Evolutionary conservation across 2,329 filamentous ascomycete species (phyloP).

Genomic region (Fusarium armeniacum): DNA sequence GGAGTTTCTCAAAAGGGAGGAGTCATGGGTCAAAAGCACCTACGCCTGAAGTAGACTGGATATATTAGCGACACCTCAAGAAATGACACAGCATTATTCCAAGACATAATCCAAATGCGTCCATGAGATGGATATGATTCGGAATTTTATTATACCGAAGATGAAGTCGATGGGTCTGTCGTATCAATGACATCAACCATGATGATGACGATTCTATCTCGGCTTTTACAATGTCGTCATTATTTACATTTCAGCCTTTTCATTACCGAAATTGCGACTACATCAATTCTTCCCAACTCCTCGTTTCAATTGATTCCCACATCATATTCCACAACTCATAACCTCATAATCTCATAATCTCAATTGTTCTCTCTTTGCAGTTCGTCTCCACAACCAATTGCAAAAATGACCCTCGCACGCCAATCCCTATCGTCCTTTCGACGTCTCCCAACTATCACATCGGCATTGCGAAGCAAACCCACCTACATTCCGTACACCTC

Average conservation of each 20-base stretch:
- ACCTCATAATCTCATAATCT: not conserved
- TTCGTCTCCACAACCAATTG: rapidly evolving
- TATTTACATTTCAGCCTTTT: not conserved
- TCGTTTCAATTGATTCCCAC: not conserved
- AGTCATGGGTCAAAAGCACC: not conserved
- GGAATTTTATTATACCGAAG: slow-evolving; percentile 18
- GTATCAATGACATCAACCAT: slow-evolving; percentile 40
- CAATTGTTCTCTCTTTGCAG: not conserved
- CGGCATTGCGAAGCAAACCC: not conserved
- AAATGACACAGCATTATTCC: not conserved
- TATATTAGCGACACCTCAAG: not conserved
- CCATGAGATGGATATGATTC: not conserved
- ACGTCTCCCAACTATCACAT: not conserved
- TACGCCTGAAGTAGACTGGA: not conserved
- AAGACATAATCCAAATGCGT: not conserved
- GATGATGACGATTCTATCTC: slow-evolving; percentile 8
- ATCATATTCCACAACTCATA: not conserved
- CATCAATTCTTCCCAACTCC: not conserved
- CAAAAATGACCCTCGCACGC: slow-evolving; percentile 13
- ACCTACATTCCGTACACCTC: not conserved
- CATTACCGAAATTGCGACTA: not conserved
- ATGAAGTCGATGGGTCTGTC: slow-evolving; percentile 1
- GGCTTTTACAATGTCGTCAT: slow-evolving; percentile 33
- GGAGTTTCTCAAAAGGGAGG: slow-evolving; percentile 8
- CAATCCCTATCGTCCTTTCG: slow-evolving; percentile 5